Conservation (phyloP, 176 grass and related monocot genomes). For the Carex kokanica region DNA sequence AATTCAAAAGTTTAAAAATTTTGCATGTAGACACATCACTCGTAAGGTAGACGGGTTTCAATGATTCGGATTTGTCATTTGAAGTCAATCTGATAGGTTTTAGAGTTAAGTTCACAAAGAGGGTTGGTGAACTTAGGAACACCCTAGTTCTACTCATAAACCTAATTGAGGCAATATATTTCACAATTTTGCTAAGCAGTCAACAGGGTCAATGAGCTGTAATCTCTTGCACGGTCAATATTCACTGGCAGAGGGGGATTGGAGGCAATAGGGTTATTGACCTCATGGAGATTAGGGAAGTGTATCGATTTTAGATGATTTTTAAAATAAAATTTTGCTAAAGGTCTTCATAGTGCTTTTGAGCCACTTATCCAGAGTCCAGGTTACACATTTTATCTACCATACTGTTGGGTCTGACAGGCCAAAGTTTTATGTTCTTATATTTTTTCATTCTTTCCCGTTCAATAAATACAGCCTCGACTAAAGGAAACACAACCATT, state of each 20-base stretch:
- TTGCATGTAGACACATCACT: too few species aligned
- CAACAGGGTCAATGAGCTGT: not conserved
- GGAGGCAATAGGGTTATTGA: not conserved
- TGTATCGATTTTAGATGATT: not conserved
- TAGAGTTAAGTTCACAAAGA: too few species aligned
- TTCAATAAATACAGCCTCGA: constrained; percentile 1
- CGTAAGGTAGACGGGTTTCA: too few species aligned
- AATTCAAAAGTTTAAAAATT: too few species aligned
- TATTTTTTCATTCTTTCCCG: not conserved
- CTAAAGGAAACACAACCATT: not conserved
- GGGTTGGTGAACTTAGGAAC: too few species aligned
- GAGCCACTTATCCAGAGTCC: not conserved
- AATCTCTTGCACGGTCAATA: not conserved
- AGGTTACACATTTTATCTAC: not conserved
- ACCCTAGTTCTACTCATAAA: too few species aligned
- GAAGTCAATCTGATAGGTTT: too few species aligned
- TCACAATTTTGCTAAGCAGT: not conserved
- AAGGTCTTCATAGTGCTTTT: not conserved
- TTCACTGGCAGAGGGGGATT: not conserved
- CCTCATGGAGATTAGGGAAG: not conserved
- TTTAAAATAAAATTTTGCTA: not conserved
- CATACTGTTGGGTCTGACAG: not conserved
- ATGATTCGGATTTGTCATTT: too few species aligned
- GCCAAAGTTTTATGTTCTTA: not conserved
- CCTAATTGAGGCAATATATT: too few species aligned